Percentiles rank a stretch among this genome's conserved stretches.
These are phyloP conservation scores for Elongisporangium anandrum DNA, from an alignment of 352 stramenopile genomes.

Conservation along the genomic window DNA sequence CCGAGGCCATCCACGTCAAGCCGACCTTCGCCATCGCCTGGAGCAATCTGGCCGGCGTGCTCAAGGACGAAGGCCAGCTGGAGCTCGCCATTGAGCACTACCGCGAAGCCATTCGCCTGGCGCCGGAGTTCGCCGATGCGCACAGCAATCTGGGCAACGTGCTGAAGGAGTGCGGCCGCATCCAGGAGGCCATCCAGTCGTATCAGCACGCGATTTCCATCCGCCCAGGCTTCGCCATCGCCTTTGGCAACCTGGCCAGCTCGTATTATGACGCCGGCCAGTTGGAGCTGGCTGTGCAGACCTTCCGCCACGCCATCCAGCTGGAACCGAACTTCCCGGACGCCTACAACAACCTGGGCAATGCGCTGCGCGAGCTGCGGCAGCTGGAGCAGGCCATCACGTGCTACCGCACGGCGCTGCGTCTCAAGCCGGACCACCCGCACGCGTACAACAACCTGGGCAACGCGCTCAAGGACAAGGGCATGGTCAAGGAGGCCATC, in stretches of 20 bases:
- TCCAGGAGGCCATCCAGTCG: conserved; percentile 75
- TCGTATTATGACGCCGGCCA: conserved; percentile 89
- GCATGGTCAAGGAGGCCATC: conserved; percentile 91
- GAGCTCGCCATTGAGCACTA: conserved; percentile 84
- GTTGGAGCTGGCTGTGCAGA: conserved; percentile 77
- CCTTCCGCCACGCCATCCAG: conserved; percentile 90
- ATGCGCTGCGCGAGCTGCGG: conserved; percentile 84
- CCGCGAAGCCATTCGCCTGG: conserved; percentile 72
- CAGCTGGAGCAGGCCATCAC: conserved; percentile 77
- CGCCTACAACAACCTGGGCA: conserved; percentile 93
- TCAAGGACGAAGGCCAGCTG: conserved; percentile 88
- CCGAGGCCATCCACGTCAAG: conserved; percentile 86
- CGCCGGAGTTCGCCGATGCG: conserved; percentile 82
- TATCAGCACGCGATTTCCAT: conserved; percentile 84
- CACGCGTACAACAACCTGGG: conserved; percentile 95
- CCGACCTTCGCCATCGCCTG: conserved; percentile 91
- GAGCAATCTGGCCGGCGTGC: conserved; percentile 89
- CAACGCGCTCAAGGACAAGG: conserved; percentile 90
- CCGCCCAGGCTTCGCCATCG: conserved; percentile 89
- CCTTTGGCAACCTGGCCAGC: conserved; percentile 88
- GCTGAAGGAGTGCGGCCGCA: conserved; percentile 67
- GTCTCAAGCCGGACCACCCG: conserved; percentile 89
- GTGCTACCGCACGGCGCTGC: conserved; percentile 87
- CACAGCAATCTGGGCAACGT: conserved; percentile 86
- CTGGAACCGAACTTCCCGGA: conserved; percentile 92